These are phyloP conservation scores for Pinus tabuliformis DNA, from an alignment of 75 land plant species.

Conservation along the genomic window DNA sequence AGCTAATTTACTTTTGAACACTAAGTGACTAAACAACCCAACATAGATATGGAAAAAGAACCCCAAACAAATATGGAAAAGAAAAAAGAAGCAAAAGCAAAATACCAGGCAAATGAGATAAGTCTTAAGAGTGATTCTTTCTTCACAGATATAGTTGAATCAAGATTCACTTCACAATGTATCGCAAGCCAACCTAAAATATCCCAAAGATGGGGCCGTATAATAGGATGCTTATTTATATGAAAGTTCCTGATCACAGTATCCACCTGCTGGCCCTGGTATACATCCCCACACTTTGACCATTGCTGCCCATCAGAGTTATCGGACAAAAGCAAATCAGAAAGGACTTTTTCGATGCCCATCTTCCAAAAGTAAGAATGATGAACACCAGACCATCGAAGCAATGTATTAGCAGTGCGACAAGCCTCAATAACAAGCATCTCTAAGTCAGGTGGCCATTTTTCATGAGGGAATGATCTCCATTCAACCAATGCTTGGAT, in stretches of 20 bases:
- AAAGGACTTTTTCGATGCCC: slow-evolving; percentile 34
- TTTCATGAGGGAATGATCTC: slow-evolving; percentile 9
- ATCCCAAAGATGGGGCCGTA: slow-evolving; percentile 59
- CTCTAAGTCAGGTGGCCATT: slow-evolving; percentile 26
- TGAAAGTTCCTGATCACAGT: slow-evolving; percentile 7
- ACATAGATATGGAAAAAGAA: too few relatives aligned
- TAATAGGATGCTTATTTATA: slow-evolving; percentile 13
- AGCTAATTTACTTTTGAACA: too few relatives aligned
- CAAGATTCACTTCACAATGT: slow-evolving; percentile 26
- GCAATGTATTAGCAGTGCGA: slow-evolving; percentile 46
- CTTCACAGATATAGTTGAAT: slow-evolving; percentile 4
- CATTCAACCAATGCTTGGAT: slow-evolving; percentile 28
- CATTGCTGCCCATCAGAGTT: neutral
- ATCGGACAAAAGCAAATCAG: slow-evolving; percentile 24
- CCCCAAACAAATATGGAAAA: too few relatives aligned
- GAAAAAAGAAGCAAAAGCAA: neutral
- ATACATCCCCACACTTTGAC: neutral
- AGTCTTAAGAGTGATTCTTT: slow-evolving; percentile 27
- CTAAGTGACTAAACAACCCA: too few relatives aligned
- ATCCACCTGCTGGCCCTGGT: slow-evolving; percentile 13
- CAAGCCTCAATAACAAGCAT: slow-evolving; percentile 58
- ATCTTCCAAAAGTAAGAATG: slow-evolving; percentile 46
- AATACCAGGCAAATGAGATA: slow-evolving; percentile 62
- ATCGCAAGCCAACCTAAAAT: slow-evolving; percentile 62
- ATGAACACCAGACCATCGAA: slow-evolving; percentile 66